Evolutionary conservation across 2,329 filamentous ascomycete genomes (phyloP).

Genomic region (Didymella glomerata): DNA sequence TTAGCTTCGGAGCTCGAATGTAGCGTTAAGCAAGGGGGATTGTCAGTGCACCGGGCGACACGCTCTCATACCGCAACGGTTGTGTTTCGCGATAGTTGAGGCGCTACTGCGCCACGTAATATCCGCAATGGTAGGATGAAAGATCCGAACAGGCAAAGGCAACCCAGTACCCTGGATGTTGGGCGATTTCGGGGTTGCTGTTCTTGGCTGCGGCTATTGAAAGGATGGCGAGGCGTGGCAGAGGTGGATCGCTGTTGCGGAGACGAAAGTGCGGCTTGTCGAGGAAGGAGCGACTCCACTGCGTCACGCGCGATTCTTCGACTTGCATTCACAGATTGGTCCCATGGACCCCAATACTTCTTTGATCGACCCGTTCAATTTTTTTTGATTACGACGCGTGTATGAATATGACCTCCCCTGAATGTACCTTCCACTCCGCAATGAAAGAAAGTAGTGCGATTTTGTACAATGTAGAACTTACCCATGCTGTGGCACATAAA

Average conservation of each 20-base stretch:
- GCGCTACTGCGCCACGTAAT: neutral
- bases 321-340: no score
- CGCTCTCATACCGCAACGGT: neutral
- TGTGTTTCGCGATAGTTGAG: neutral
- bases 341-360: no score
- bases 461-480: no score
- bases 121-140: neutral
- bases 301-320: no score
- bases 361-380: no score
- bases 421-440: no score
- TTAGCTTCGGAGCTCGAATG: neutral
- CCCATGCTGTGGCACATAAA: no score
- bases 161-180: neutral
- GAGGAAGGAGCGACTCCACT: no score
- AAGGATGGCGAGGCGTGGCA: neutral
- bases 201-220: neutral
- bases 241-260: neutral
- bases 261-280: no score
- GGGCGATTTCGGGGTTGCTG: neutral
- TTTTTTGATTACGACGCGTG: no score
- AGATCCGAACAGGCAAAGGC: neutral
- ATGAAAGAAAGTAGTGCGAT: no score
- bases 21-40: slow-evolving; percentile 3
- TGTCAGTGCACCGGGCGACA: neutral
- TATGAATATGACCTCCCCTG: no score